Conservation (phyloP, 1,284 basidiomycete genomes). For the Moesziomyces sp. region DNA sequence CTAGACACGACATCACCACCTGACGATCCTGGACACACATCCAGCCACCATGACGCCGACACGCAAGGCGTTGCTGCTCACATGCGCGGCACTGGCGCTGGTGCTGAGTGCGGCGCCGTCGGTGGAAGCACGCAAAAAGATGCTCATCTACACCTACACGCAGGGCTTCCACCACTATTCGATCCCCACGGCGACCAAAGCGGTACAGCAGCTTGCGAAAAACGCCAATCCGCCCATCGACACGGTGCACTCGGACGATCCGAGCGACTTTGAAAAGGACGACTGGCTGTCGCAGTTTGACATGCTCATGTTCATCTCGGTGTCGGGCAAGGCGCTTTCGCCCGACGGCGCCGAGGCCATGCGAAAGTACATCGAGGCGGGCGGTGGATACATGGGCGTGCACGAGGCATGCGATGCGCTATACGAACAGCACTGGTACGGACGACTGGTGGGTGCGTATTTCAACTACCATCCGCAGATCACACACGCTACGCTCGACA, state of each 20-base stretch:
- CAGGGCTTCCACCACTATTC: constrained; percentile 55
- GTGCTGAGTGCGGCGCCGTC: constrained; percentile 21
- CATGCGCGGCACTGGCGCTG: constrained; percentile 10
- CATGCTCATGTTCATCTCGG: constrained; percentile 56
- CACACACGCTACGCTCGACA: constrained; percentile 37
- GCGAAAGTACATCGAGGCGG: constrained; percentile 54
- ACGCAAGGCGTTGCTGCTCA: constrained; percentile 1
- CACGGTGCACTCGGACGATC: constrained; percentile 45
- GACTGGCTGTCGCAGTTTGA: constrained; percentile 55
- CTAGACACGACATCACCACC: too few relatives aligned
- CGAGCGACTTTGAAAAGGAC: constrained; percentile 42
- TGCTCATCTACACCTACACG: constrained; percentile 53
- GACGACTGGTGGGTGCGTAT: constrained; percentile 51
- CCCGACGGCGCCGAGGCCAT: constrained; percentile 37
- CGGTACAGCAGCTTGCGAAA: constrained; percentile 46
- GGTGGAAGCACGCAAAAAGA: constrained; percentile 42
- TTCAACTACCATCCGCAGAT: constrained; percentile 58
- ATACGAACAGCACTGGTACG: constrained; percentile 54
- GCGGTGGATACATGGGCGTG: constrained; percentile 58
- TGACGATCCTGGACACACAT: neutral
- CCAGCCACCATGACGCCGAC: constrained; percentile 7
- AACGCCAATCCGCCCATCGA: constrained; percentile 36
- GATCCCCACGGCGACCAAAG: constrained; percentile 48
- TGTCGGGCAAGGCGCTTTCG: constrained; percentile 51
- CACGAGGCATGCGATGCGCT: constrained; percentile 58